Conservation (phyloP, 2,329 filamentous ascomycete genomes). For the Conoideocrella luteorostrata region DNA sequence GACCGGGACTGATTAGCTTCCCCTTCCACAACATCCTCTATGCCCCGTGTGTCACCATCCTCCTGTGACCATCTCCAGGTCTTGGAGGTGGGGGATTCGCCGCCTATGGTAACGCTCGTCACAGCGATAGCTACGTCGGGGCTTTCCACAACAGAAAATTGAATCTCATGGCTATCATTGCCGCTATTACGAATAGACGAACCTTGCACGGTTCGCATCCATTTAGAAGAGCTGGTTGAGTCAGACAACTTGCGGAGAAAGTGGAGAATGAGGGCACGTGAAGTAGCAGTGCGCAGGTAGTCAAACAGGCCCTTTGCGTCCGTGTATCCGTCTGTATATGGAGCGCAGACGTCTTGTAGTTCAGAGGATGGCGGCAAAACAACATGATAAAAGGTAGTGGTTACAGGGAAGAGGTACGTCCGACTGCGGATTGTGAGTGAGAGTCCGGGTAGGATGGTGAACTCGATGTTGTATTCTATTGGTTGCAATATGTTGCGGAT, state of each 20-base stretch:
- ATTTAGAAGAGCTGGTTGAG: constrained; percentile 11
- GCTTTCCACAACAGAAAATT: constrained; percentile 23
- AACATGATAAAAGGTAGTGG: constrained; percentile 39
- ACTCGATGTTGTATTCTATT: constrained; percentile 34
- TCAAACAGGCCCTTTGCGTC: constrained; percentile 36
- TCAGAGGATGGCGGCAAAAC: constrained; percentile 29
- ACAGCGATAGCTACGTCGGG: constrained; percentile 17
- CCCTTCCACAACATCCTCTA: constrained; percentile 18
- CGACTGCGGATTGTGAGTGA: constrained; percentile 37
- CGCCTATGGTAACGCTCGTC: constrained; percentile 13
- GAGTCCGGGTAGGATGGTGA: constrained; percentile 38
- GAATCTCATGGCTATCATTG: constrained; percentile 23
- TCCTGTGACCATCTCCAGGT: constrained; percentile 25
- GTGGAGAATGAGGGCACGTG: constrained; percentile 33
- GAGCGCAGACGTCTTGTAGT: constrained; percentile 35
- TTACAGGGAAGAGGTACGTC: constrained; percentile 37
- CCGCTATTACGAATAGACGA: constrained; percentile 24
- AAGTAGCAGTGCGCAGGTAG: constrained; percentile 39
- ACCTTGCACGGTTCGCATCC: constrained; percentile 25
- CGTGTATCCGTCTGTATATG: constrained; percentile 38
- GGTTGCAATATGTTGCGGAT: constrained; percentile 36
- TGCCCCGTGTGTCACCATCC: constrained; percentile 11
- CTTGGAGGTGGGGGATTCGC: constrained; percentile 11
- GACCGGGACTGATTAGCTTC: constrained; percentile 13
- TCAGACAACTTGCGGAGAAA: constrained; percentile 20